phyloP scores from a whole-genome alignment of 164 flowering plant genomes.

The Malania oleifera region DNA sequence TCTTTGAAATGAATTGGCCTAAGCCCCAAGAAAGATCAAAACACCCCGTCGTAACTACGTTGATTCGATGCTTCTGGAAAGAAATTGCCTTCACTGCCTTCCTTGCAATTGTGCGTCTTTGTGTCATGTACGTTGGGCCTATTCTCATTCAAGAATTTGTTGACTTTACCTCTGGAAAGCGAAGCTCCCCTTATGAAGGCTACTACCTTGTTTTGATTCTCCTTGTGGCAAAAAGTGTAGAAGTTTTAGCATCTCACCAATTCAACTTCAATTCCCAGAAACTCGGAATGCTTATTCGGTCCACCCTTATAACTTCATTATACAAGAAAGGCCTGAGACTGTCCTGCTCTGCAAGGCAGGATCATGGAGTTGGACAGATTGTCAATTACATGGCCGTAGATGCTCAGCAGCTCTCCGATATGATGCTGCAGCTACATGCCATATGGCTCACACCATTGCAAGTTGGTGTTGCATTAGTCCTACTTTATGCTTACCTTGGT shows the following conservation, averaged over 20 bases:
- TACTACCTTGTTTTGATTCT: slow-evolving; percentile 67
- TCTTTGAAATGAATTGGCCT: slow-evolving; percentile 77
- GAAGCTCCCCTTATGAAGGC: slow-evolving; percentile 70
- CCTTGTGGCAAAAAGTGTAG: slow-evolving; percentile 61
- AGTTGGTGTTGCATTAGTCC: slow-evolving; percentile 51
- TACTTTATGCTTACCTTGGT: slow-evolving; percentile 64
- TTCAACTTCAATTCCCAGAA: slow-evolving; percentile 79
- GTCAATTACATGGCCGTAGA: slow-evolving; percentile 98
- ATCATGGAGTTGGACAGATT: slow-evolving; percentile 89
- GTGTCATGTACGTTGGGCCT: slow-evolving; percentile 88
- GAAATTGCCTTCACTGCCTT: slow-evolving; percentile 63
- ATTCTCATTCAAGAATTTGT: slow-evolving; percentile 72
- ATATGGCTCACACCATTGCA: slow-evolving; percentile 90
- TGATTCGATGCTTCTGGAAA: slow-evolving; percentile 84
- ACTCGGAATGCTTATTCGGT: slow-evolving; percentile 79
- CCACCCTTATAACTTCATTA: slow-evolving; percentile 66
- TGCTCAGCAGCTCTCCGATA: slow-evolving; percentile 92
- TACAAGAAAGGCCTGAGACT: slow-evolving; percentile 84
- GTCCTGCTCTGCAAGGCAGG: slow-evolving; percentile 79
- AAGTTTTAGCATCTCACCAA: slow-evolving; percentile 70
- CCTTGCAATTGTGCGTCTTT: slow-evolving; percentile 57
- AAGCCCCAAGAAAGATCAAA: slow-evolving; percentile 47
- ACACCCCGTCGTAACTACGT: slow-evolving; percentile 67
- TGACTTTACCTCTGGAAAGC: slow-evolving; percentile 65
- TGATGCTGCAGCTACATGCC: slow-evolving; percentile 77